Evolutionary conservation across 2,329 filamentous ascomycete genomes (phyloP), one percentile per base, ranked within the genome.

Genomic region (Aphanocladium album): DNA sequence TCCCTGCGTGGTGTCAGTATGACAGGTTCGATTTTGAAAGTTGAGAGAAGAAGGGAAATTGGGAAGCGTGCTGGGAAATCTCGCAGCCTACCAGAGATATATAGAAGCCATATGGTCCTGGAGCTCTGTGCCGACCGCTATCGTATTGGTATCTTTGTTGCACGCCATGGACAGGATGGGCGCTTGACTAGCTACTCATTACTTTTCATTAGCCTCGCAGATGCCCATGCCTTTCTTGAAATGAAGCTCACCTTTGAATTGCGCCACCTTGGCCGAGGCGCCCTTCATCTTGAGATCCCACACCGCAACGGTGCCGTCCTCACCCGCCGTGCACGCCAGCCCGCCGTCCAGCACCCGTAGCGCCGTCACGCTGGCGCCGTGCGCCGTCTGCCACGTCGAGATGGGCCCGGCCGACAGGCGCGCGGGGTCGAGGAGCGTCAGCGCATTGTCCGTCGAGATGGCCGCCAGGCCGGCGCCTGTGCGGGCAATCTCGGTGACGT

Each of bases 121-220:
- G 41, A 90, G 78, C 68, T 93, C 90, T 1, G 89, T 91, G 35
- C 90, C 90, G 8, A 86, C 85, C 23, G 87, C 89, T 19, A 93
- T 75, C 3, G 84, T 79, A 65, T 86, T 83, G 16, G 80, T 81
- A 12, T 74, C 69, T 11, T 78, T 72, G 52, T 80, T 83, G 64
- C 86, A 85, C 1, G 88, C 87, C 52, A 93, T 75, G 16, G 89
- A 87, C 14, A 88, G 77, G 17, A 93, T 80, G 12, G 86, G 73
- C 12, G 74, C 76, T 43, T 74, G 66, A 57, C 73, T 77, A n/a
- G 77, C 79, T 81, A 65, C 51, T 43, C 17, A 37, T 60, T 25
- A 61, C 6, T 19, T n/a, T 50, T 21, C 19, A n/a, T n/a, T n/a
- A n/a, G n/a, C n/a, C n/a, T n/a, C n/a, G n/a, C n/a, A n/a, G n/a